Evolutionary conservation across 192 early-diverging fungal genomes (phyloP).

Genomic region (Diversispora epigaea): DNA sequence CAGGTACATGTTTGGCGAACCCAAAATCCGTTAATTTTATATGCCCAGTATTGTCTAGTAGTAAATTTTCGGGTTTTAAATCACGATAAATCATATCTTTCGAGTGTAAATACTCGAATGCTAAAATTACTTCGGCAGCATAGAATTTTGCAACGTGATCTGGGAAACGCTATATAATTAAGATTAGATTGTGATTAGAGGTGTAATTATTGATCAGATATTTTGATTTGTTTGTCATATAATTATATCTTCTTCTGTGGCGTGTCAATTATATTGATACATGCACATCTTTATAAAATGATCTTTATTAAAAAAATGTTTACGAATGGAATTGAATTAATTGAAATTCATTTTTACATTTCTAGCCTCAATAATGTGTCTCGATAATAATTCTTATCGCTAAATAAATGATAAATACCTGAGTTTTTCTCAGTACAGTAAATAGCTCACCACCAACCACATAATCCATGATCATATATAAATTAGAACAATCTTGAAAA

Average conservation of each 20-base stretch:
- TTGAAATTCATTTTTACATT: too few relatives aligned
- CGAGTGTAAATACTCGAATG: constrained; percentile 86
- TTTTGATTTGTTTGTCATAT: not conserved
- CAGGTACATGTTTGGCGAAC: constrained; percentile 79
- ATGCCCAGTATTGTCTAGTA: constrained; percentile 73
- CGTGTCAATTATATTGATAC: too few relatives aligned
- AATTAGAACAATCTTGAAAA: constrained; percentile 87
- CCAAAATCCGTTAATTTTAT: constrained; percentile 90
- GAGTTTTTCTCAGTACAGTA: constrained; percentile 71
- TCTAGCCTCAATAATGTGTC: too few relatives aligned
- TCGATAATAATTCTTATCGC: too few relatives aligned
- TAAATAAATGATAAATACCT: constrained; percentile 52
- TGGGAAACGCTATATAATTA: constrained; percentile 68
- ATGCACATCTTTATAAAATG: too few relatives aligned
- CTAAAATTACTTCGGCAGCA: constrained; percentile 82
- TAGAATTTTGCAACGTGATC: constrained; percentile 88
- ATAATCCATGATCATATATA: constrained; percentile 97
- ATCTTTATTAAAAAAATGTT: too few relatives aligned
- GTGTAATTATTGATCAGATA: not conserved
- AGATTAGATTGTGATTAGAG: not conserved
- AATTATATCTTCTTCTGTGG: not conserved
- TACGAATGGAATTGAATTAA: too few relatives aligned
- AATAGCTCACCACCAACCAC: constrained; percentile 93
- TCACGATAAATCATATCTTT: constrained; percentile 89
- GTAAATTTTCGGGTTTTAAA: constrained; percentile 86